phyloP scores from a whole-genome alignment of 2,329 filamentous ascomycete genomes.

The Aspergillus aculeatinus region DNA sequence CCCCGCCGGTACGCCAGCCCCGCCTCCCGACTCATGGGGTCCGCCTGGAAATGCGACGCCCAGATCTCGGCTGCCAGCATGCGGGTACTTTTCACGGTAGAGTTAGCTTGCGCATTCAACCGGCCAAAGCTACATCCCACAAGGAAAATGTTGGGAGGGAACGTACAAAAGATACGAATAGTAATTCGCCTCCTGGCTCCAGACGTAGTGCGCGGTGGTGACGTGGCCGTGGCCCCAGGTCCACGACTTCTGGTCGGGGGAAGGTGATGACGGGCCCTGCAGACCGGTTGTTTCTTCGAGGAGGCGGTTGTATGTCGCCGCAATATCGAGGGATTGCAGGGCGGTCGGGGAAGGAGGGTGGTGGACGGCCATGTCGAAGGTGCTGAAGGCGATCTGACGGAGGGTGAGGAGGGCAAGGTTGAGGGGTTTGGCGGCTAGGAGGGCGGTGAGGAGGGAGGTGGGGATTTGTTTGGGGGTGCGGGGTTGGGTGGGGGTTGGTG shows the following conservation, averaged over 20 bases:
- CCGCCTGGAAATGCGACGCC: background rate
- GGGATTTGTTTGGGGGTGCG: background rate
- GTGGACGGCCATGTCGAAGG: constrained; percentile 1
- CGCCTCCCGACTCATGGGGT: constrained; percentile 1
- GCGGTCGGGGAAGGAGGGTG: background rate
- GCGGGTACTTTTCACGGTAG: background rate
- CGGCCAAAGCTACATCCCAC: no score
- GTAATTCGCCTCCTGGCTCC: constrained; percentile 6
- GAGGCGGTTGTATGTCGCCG: background rate
- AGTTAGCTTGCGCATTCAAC: background rate
- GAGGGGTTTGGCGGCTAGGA: background rate
- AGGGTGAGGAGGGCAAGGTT: background rate
- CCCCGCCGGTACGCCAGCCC: background rate
- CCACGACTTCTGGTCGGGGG: no score
- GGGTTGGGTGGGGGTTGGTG: background rate
- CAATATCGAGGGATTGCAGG: background rate
- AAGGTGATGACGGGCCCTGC: background rate
- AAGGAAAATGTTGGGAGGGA: no score
- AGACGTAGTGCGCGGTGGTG: constrained; percentile 4
- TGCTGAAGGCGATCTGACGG: constrained; percentile 1
- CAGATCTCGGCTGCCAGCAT: constrained; percentile 3
- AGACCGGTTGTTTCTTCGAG: background rate
- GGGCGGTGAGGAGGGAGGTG: background rate
- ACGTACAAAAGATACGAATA: constrained; percentile 8
- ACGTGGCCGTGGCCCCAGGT: constrained; percentile 2